These are phyloP conservation scores for Aspergillus sparsus DNA, from an alignment of 495 filamentous ascomycete species.

Conservation along the genomic window DNA sequence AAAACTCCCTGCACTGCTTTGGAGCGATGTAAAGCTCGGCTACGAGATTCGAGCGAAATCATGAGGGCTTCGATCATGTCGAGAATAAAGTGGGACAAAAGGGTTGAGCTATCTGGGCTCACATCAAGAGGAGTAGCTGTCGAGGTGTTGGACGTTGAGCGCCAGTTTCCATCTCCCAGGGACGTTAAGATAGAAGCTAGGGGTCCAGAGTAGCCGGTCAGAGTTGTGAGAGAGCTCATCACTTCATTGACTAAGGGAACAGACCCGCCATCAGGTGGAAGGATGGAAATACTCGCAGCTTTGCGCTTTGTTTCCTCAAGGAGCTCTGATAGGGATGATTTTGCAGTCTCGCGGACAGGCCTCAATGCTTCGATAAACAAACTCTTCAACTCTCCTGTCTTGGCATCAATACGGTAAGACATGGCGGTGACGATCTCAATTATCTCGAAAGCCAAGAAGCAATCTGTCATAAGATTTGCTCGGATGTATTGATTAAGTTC, in stretches of 20 bases:
- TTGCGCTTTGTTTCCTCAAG: conserved; percentile 82
- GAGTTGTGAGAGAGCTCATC: conserved; percentile 81
- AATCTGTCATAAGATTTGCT: conserved; percentile 83
- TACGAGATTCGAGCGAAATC: conserved; percentile 72
- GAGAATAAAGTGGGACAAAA: conserved; percentile 83
- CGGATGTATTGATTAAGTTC: conserved; percentile 91
- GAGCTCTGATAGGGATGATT: conserved; percentile 78
- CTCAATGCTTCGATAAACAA: conserved; percentile 81
- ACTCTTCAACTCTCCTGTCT: conserved; percentile 82
- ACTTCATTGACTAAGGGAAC: conserved; percentile 78
- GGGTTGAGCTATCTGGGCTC: conserved; percentile 81
- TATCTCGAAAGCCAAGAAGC: conserved; percentile 94
- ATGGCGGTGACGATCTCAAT: conserved; percentile 85
- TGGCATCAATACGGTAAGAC: conserved; percentile 74
- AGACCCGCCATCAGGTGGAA: conserved; percentile 78
- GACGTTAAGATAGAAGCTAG: conserved; percentile 88
- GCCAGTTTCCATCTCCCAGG: conserved; percentile 91
- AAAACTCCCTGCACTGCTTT: conserved; percentile 84
- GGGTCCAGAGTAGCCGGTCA: conserved; percentile 85
- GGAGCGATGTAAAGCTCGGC: conserved; percentile 70
- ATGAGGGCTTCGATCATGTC: conserved; percentile 85
- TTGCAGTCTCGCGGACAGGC: conserved; percentile 88
- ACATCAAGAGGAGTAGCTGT: conserved; percentile 78
- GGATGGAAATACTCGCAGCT: conserved; percentile 57
- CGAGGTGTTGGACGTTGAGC: conserved; percentile 55